Percentiles rank a stretch among this genome's conserved stretches.
Conservation (phyloP, 2,329 filamentous ascomycete species). For the Curvularia hawaiiensis region DNA sequence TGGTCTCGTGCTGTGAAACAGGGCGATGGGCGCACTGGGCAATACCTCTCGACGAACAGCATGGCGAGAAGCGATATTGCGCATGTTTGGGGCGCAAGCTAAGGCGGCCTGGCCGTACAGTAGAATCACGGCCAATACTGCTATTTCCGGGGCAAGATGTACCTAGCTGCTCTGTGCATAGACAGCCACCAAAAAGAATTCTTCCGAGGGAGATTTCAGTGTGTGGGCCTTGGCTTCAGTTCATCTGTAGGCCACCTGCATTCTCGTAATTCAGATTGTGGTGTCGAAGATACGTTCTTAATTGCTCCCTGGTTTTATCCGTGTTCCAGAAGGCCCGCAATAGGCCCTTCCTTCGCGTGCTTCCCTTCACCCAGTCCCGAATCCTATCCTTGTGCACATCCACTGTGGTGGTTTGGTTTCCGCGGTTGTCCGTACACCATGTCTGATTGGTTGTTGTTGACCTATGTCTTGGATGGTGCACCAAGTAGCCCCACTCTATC, state of each 20-base stretch:
- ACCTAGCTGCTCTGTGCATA: constrained; percentile 11
- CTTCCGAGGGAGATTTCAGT: neutral
- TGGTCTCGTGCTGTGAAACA: neutral
- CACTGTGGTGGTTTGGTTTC: neutral
- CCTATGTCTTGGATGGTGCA: constrained; percentile 2
- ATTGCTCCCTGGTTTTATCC: neutral
- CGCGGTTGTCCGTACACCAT: neutral
- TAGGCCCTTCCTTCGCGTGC: neutral
- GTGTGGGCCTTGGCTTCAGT: neutral
- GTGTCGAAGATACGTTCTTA: neutral
- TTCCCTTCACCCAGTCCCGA: neutral
- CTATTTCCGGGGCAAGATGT: constrained; percentile 16
- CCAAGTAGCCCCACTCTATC: neutral
- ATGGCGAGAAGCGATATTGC: constrained; percentile 9
- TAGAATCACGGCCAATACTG: constrained; percentile 6
- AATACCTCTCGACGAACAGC: constrained; percentile 4
- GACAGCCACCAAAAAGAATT: neutral
- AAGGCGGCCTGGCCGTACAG: neutral
- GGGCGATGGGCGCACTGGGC: neutral
- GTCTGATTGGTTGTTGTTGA: neutral
- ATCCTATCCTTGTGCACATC: neutral
- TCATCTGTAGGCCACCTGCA: neutral
- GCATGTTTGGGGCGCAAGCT: constrained; percentile 7
- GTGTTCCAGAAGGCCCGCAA: neutral
- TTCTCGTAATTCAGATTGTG: neutral